A percentile compares a stretch with the other conserved stretches of the same genome.
These are phyloP conservation scores for Phaeotremella fagi DNA, from an alignment of 768 basidiomycete species.

Conservation along the genomic window DNA sequence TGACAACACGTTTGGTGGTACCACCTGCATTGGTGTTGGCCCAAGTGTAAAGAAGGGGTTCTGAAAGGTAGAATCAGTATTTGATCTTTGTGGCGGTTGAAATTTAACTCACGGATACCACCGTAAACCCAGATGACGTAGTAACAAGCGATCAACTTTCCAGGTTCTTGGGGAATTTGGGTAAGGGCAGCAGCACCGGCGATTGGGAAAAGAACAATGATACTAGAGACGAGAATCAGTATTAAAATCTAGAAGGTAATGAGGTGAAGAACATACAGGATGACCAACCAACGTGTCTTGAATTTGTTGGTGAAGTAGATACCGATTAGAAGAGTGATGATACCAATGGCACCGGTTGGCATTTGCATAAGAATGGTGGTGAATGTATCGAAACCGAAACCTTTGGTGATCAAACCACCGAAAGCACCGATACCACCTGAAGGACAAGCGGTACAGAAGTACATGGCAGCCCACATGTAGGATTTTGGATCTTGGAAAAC, in stretches of 20 bases:
- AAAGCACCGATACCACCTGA: background rate
- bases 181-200: slow-evolving; percentile 12
- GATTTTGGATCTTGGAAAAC: slow-evolving; percentile 23
- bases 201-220: slow-evolving; percentile 1
- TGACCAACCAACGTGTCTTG: background rate
- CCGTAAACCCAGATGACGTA: background rate
- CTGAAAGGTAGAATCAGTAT: no score
- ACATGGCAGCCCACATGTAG: slow-evolving; percentile 19
- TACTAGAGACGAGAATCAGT: no score
- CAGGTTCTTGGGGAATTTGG: slow-evolving; percentile 8
- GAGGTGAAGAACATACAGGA: background rate
- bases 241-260: no score
- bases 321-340: slow-evolving; percentile 2
- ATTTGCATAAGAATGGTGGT: slow-evolving; percentile 7
- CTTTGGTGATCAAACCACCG: slow-evolving; percentile 17
- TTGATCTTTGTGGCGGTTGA: no score
- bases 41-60: slow-evolving; percentile 8
- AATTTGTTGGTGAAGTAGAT: slow-evolving; percentile 1
- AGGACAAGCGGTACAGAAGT: background rate
- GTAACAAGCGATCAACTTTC: background rate
- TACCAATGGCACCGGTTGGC: slow-evolving; percentile 7
- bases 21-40: slow-evolving; percentile 17
- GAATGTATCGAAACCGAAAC: slow-evolving; percentile 9
- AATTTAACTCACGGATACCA: no score
- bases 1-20: background rate